Conservation (phyloP, 371 early-diverging fungal genomes). For the Lichtheimia hyalospora region DNA sequence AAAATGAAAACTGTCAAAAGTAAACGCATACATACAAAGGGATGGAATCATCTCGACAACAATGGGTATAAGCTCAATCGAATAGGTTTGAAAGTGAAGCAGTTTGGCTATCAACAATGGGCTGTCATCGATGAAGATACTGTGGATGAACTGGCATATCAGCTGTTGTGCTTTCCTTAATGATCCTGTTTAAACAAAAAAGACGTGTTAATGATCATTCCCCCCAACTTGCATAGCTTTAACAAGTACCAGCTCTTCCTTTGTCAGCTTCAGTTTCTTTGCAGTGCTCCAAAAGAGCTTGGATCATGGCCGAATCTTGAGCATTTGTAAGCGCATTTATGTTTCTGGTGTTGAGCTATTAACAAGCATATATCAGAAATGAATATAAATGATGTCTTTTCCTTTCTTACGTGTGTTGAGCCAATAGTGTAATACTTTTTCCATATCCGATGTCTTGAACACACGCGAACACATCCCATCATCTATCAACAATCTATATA, state of each 20-base stretch:
- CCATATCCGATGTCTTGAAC: conserved; percentile 48
- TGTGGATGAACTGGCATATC: conserved; percentile 57
- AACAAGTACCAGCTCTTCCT: conserved; percentile 17
- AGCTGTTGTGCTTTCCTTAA: conserved; percentile 38
- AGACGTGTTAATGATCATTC: neutral
- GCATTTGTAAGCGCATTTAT: conserved; percentile 51
- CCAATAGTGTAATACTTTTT: conserved; percentile 33
- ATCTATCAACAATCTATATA: neutral
- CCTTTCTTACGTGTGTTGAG: neutral
- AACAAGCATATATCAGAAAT: neutral
- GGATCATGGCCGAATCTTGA: conserved; percentile 56
- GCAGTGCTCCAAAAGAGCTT: conserved; percentile 42
- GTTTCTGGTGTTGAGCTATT: conserved; percentile 46
- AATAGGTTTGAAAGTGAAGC: conserved; percentile 64
- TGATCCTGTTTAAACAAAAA: conserved; percentile 12
- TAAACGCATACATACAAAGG: conserved; percentile 31
- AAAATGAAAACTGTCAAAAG: neutral
- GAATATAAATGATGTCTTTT: neutral
- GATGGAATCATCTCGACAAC: conserved; percentile 57
- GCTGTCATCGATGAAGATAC: conserved; percentile 55
- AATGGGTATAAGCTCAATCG: conserved; percentile 53
- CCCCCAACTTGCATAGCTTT: neutral
- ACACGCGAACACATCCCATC: conserved; percentile 35
- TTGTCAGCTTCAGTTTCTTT: conserved; percentile 23
- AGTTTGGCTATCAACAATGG: conserved; percentile 56